These are phyloP conservation scores for Cicer cuneatum DNA, from an alignment of 306 rosid species.

Conservation along the genomic window DNA sequence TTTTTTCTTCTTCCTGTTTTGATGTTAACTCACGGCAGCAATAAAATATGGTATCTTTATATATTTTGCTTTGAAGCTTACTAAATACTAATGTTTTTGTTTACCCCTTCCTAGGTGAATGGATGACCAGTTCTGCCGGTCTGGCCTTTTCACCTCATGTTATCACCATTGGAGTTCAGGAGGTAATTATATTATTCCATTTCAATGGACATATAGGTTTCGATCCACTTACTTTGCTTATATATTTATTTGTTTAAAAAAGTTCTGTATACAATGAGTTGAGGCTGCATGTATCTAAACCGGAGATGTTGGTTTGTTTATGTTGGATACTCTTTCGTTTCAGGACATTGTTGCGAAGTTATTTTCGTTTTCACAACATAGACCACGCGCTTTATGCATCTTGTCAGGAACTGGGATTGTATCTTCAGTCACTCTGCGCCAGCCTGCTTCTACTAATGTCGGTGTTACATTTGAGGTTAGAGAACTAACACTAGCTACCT, in stretches of 20 bases:
- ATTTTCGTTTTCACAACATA: constrained; percentile 76
- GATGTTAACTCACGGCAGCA: constrained; percentile 15
- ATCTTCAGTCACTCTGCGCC: constrained; percentile 80
- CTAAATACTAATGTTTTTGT: constrained; percentile 20
- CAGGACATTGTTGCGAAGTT: constrained; percentile 92
- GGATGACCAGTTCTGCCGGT: constrained; percentile 99
- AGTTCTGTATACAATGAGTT: constrained; percentile 17
- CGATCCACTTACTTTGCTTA: constrained; percentile 11
- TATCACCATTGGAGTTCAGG: constrained; percentile 74
- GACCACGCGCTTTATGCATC: constrained; percentile 88
- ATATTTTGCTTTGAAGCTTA: constrained; percentile 29
- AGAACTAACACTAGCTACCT: constrained; percentile 11
- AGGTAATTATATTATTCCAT: constrained; percentile 59
- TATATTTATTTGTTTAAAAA: not conserved
- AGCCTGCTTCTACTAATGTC: constrained; percentile 83
- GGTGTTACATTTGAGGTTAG: constrained; percentile 80
- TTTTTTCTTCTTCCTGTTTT: not conserved
- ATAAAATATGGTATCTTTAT: not conserved
- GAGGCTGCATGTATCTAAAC: not conserved
- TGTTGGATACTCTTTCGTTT: constrained; percentile 33
- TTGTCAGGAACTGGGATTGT: constrained; percentile 82
- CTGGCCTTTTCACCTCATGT: constrained; percentile 94
- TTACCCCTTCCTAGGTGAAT: constrained; percentile 69
- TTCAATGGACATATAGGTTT: constrained; percentile 12
- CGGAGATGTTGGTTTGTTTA: not conserved